phyloP scores from a whole-genome alignment of 495 filamentous ascomycete genomes.

The Astrocystis sublimbata region DNA sequence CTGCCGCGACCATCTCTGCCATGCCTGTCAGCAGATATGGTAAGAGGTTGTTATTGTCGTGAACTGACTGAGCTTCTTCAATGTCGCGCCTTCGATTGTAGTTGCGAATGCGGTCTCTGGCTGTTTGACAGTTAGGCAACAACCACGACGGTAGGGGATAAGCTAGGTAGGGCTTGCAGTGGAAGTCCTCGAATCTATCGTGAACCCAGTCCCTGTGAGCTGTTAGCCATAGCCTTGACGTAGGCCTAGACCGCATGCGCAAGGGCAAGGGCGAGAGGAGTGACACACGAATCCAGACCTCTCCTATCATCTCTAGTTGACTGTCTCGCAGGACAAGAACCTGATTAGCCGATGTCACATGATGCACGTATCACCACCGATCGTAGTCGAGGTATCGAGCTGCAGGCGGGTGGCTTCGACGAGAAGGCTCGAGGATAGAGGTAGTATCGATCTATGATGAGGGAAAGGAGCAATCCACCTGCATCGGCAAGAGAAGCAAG shows the following conservation, averaged over 20 bases:
- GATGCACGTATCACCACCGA: constrained; percentile 46
- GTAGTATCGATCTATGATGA: constrained; percentile 29
- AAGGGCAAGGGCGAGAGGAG: background rate
- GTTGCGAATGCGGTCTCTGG: constrained; percentile 37
- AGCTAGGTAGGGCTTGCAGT: constrained; percentile 36
- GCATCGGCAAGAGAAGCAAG: background rate
- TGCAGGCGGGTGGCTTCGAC: constrained; percentile 27
- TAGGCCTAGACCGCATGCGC: constrained; percentile 3
- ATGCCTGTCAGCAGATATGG: constrained; percentile 17
- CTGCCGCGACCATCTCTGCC: constrained; percentile 56
- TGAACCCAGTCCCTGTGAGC: constrained; percentile 80
- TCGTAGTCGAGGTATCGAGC: constrained; percentile 40
- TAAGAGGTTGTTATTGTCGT: background rate
- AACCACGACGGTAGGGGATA: constrained; percentile 23
- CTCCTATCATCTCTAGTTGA: constrained; percentile 56
- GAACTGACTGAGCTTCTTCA: constrained; percentile 53
- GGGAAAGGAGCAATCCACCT: constrained; percentile 39
- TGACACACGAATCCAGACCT: constrained; percentile 57
- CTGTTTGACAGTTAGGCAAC: constrained; percentile 40
- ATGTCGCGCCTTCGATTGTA: constrained; percentile 47
- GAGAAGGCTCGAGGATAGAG: constrained; percentile 25
- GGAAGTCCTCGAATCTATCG: constrained; percentile 73
- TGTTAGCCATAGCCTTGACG: constrained; percentile 14
- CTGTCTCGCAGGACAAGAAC: constrained; percentile 54
- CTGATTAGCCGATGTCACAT: constrained; percentile 60